Evolutionary conservation across 2,329 filamentous ascomycete species (phyloP).

Genomic region (Fusarium miscanthi): DNA sequence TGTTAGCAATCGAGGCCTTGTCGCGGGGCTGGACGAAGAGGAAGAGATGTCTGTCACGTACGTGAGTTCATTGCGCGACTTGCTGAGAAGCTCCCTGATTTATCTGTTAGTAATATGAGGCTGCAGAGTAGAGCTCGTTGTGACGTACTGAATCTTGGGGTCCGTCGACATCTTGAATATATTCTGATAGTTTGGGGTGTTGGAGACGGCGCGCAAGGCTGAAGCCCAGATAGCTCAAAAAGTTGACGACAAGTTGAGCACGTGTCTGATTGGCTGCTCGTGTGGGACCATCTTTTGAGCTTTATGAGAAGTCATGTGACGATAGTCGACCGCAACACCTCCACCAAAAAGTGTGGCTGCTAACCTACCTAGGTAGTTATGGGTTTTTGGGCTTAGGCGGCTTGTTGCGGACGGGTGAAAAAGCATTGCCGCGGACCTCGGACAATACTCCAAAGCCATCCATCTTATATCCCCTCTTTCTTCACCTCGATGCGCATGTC

Average conservation of each 20-base stretch:
- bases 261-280: constrained; percentile 44
- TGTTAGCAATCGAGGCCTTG: constrained; percentile 33
- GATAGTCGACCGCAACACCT: constrained; percentile 5
- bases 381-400: constrained; percentile 41
- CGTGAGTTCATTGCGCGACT: constrained; percentile 92
- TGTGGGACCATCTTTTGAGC: background rate
- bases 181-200: constrained; percentile 31
- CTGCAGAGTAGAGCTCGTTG: background rate
- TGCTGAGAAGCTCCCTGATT: constrained; percentile 83
- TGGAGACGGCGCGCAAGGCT: constrained; percentile 50
- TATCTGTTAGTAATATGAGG: constrained; percentile 43
- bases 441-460: constrained; percentile 32
- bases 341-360: constrained; percentile 36
- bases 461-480: constrained; percentile 32
- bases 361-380: background rate
- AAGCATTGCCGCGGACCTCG: constrained; percentile 48
- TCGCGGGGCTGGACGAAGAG: constrained; percentile 25
- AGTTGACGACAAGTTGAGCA: constrained; percentile 40
- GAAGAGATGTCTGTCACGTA: constrained; percentile 58
- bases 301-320: constrained; percentile 37
- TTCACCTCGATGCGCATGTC: constrained; percentile 50
- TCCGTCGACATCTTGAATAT: constrained; percentile 65
- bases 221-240: constrained; percentile 49
- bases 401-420: constrained; percentile 46
- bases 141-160: constrained; percentile 76